Base-by-base conservation (phyloP, 2,329 filamentous ascomycete genomes). In the Xylariales sp. region DNA sequence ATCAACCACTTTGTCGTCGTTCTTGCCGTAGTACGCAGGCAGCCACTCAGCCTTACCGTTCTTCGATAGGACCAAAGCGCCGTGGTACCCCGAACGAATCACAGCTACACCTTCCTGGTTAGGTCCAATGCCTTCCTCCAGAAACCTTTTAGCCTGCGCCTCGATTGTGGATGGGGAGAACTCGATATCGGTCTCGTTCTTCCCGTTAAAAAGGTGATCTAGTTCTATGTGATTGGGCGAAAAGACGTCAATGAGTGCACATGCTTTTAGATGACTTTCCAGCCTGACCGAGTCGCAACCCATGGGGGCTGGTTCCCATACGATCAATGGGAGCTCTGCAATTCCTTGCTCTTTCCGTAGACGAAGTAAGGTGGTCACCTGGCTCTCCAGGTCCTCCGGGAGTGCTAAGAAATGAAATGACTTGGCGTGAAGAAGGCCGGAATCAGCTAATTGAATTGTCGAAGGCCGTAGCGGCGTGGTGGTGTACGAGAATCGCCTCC, bases 251-350 rank as follows among this genome's bases (percentile, higher is more conserved):
- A 66, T 59, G 3, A 63, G 63, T 0, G 43, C 36, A 28, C 59
- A 69, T 10, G 60, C 48, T 5, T 55, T 36, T 0, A 64, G 39
- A 7, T 64, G 59, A 5, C n/a, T 55, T 32, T 3, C 14, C 3
- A 64, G 23, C 28, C 61, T 46, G 10, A 7, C 23, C 1, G 50
- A 46, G 55, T 61, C 45, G 23, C 67, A 67, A 12, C 64, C 64
- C 14, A 64, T 36, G 5, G 64, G 59, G 30, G 67, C 67, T 3
- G 67, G 67, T 10, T 69, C 64, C 67, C 64, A 69, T 3, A 61
- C 50, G n/a, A 69, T 61, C n/a, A 64, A 18, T 0, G 67, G 64
- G 3, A 56, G 55, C 7, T 62, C 34, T 1, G 53, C 41, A 12
- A 66, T 60, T 2, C 63, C 59, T 14, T 55, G 57, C 49, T 68